Evolutionary conservation across 2,329 filamentous ascomycete genomes (phyloP), one percentile per base, ranked within the genome.

Genomic region (Pyrenochaeta sp.): DNA sequence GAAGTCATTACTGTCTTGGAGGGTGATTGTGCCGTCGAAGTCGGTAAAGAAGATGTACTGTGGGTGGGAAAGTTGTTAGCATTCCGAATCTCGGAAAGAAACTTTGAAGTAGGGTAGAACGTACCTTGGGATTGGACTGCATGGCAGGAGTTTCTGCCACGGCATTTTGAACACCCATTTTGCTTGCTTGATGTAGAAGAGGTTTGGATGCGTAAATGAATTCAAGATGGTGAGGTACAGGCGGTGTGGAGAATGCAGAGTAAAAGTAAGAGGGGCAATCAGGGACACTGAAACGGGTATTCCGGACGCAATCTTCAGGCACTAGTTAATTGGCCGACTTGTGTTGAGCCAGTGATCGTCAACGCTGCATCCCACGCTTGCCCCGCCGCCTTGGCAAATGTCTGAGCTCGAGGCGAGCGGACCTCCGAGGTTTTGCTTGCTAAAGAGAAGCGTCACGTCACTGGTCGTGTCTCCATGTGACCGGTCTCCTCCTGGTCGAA

Each of bases 1-100:
- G 63, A 75, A 85, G 68, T 87, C 84, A 78, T 87, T 87, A 75
- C 81, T 85, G 72, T 87, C 84, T 64, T 83, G 77, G 44, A 85
- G 81, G 35, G 93, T 96, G 69, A 96, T 93, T 40, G 92, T 97
- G 65, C 94, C 94, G 74, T 99, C 94, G 69, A 97, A 97, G 76
- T 99, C 94, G 60, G 92, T 96, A 79, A 97, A 97, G 82, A 99
- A 96, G 78, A 99, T 92, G 78, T 90, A 89, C 75, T 90, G 21
- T 11, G 6, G n/a, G 14, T 28, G 9, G 17, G 13, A 14, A 22
- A 36, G 51, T 67, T 35, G 62, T 53, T 36, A 41, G 7, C 27
- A 11, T 48, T 49, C 42, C 34, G 41, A 48, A 7, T 9, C 14
- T 31, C 17, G 32, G 18, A 39, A 35, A 17, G 19, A 10, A 1